A percentile compares a stretch with the other conserved stretches of the same genome.
Conservation (phyloP, 345 rosid species). For the Citrus trifoliata region DNA sequence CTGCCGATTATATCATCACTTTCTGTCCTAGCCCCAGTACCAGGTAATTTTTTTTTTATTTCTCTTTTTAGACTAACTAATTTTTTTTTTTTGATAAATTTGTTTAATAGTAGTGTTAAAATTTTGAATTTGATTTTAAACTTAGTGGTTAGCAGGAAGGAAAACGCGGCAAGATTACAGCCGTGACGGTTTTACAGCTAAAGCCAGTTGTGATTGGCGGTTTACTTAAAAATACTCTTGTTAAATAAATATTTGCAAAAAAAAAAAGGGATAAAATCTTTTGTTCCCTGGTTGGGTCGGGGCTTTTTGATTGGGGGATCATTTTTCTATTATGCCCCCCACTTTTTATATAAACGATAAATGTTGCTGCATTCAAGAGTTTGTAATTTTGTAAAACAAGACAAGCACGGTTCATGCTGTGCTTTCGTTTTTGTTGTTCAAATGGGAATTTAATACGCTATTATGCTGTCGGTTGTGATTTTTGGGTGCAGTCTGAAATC, state of each 20-base stretch:
- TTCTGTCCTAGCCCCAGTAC: slow-evolving; percentile 34
- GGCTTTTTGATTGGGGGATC: background rate
- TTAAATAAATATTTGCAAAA: background rate
- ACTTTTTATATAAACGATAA: background rate
- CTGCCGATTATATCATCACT: slow-evolving; percentile 41
- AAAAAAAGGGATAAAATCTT: background rate
- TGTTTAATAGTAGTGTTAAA: background rate
- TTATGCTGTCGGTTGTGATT: background rate
- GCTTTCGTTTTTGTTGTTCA: too few species aligned
- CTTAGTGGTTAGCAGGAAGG: background rate
- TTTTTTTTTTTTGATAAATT: too few species aligned
- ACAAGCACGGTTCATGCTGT: too few species aligned
- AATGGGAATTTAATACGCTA: too few species aligned
- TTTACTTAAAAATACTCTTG: background rate
- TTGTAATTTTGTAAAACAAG: too few species aligned
- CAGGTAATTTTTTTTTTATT: background rate
- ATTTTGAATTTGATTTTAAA: background rate
- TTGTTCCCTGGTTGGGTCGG: background rate
- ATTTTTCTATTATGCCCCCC: background rate
- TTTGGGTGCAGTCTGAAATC: slow-evolving; percentile 37
- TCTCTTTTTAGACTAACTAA: background rate
- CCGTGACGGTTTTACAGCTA: background rate
- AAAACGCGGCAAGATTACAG: background rate
- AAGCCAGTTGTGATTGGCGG: background rate
- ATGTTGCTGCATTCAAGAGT: too few species aligned